phyloP scores from a whole-genome alignment of 306 rosid species.

The Acacia melanoxylon region DNA sequence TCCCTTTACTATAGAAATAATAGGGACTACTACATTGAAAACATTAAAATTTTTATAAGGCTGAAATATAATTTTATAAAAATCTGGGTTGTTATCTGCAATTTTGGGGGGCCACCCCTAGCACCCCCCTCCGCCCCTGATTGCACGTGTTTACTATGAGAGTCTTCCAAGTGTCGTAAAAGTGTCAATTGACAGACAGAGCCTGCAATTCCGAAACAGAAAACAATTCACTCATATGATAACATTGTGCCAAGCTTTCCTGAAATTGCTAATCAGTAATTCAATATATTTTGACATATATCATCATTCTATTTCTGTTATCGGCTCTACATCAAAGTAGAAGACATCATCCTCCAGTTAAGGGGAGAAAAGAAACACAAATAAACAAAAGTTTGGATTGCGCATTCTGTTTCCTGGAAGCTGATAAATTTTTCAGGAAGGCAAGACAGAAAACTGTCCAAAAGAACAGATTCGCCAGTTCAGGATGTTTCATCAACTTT shows the following conservation, averaged over 20 bases:
- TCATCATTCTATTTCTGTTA: background rate
- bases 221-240: background rate
- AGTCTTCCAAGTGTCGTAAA: background rate
- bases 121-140: too few species aligned
- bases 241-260: background rate
- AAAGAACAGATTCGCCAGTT: background rate
- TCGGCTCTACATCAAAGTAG: background rate
- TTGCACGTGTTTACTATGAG: background rate
- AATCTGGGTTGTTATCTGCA: too few species aligned
- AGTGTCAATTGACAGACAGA: background rate
- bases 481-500: background rate
- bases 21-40: too few species aligned
- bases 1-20: too few species aligned
- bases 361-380: background rate
- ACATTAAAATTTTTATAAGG: too few species aligned
- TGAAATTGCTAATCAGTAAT: background rate
- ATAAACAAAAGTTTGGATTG: background rate
- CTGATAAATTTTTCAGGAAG: background rate
- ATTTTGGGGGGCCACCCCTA: too few species aligned
- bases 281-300: background rate
- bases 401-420: background rate
- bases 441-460: background rate
- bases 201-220: constrained; percentile 34
- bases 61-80: too few species aligned
- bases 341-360: background rate